A percentile compares a stretch with the other conserved stretches of the same genome.
Conservation (phyloP, 2,329 filamentous ascomycete genomes). For the Arachnomyces sp. region DNA sequence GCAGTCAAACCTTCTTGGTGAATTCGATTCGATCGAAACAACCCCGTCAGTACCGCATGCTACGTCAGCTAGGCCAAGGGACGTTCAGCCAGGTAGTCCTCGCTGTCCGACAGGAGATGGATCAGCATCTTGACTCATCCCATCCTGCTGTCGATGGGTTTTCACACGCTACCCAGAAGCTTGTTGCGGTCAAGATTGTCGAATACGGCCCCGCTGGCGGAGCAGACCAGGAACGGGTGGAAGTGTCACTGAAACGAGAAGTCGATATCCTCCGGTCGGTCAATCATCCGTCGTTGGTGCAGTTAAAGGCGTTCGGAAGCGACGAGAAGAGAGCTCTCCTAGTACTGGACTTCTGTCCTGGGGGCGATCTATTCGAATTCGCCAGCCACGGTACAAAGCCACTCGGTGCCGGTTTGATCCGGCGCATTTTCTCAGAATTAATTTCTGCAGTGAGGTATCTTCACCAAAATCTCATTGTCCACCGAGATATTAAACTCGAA, state of each 20-base stretch:
- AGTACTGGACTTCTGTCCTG: conserved; percentile 83
- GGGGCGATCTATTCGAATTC: conserved; percentile 90
- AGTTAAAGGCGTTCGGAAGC: conserved; percentile 84
- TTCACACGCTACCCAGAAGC: conserved; percentile 44
- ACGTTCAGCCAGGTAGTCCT: conserved; percentile 94
- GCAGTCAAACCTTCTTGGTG: conserved; percentile 60
- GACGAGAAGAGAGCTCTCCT: conserved; percentile 74
- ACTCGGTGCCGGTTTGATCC: conserved; percentile 55
- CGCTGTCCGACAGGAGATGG: conserved; percentile 70
- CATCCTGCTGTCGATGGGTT: conserved; percentile 34
- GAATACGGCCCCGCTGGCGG: conserved; percentile 91
- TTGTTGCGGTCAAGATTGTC: conserved; percentile 92
- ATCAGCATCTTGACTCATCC: conserved; percentile 43
- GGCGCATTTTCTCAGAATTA: conserved; percentile 82
- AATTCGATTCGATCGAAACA: conserved; percentile 59
- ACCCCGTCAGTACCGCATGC: conserved; percentile 65
- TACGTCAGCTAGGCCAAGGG: conserved; percentile 78
- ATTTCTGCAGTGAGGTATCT: conserved; percentile 79
- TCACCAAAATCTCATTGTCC: conserved; percentile 77
- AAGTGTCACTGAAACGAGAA: conserved; percentile 88
- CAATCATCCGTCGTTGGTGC: conserved; percentile 80
- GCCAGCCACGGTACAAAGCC: conserved; percentile 63
- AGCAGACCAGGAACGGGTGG: conserved; percentile 84
- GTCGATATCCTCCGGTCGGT: conserved; percentile 86
- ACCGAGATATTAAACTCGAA: conserved; percentile 96